A percentile compares a stretch with the other conserved stretches of the same genome.
These are phyloP conservation scores for Tardiomyces blankii DNA, from an alignment of 1,139 yeast genomes.

Conservation along the genomic window DNA sequence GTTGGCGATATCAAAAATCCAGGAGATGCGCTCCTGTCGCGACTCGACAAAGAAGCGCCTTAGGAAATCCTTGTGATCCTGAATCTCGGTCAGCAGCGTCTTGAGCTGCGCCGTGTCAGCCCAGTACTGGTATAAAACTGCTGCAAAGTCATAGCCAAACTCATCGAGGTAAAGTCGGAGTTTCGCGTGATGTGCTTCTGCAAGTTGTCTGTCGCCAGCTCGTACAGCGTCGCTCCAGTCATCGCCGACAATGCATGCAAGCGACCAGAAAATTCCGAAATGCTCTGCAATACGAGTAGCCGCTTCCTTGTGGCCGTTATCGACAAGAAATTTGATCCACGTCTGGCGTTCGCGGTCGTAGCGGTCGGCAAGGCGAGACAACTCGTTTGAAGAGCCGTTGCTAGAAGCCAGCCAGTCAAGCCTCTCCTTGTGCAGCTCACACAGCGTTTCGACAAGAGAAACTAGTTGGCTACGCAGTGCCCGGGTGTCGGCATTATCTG, in stretches of 20 bases:
- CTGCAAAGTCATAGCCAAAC: constrained; percentile 63
- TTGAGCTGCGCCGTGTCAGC: constrained; percentile 43
- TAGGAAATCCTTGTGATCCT: constrained; percentile 40
- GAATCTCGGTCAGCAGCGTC: constrained; percentile 45
- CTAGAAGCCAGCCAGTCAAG: constrained; percentile 13
- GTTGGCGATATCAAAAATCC: constrained; percentile 59
- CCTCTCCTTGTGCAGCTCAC: constrained; percentile 20
- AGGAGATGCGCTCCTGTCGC: constrained; percentile 48
- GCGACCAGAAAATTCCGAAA: constrained; percentile 52
- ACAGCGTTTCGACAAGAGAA: constrained; percentile 20
- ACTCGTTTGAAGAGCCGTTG: not conserved
- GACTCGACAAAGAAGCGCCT: constrained; percentile 41
- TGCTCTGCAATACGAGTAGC: constrained; percentile 59
- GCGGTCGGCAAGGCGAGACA: not conserved
- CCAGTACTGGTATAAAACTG: constrained; percentile 50
- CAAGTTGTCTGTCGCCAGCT: constrained; percentile 14
- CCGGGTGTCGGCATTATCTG: constrained; percentile 5
- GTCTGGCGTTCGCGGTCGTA: not conserved
- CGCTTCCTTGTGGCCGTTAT: constrained; percentile 36
- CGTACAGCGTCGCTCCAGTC: constrained; percentile 30
- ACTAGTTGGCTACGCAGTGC: constrained; percentile 16
- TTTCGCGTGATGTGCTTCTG: constrained; percentile 18
- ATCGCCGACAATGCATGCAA: constrained; percentile 52
- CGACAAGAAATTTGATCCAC: constrained; percentile 49
- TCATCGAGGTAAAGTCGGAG: constrained; percentile 45